Evolutionary conservation across 1,284 basidiomycete genomes (phyloP).

Genomic region (Ceratobasidium sp.): DNA sequence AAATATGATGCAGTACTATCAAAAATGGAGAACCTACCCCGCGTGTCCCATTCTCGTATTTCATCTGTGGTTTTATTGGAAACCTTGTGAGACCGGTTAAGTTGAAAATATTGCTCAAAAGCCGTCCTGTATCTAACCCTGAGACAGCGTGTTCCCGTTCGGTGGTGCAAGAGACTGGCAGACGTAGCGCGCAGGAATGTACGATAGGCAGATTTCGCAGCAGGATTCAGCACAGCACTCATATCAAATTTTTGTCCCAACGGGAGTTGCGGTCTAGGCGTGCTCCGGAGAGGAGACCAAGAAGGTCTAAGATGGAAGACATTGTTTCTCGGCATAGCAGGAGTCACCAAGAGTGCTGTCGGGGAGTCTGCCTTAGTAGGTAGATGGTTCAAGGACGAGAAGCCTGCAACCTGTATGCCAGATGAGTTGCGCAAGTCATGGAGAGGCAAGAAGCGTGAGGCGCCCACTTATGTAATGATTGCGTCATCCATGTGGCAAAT

Average conservation of each 20-base stretch:
- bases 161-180: slow-evolving; percentile 36
- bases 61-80: neutral
- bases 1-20: neutral
- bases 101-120: slow-evolving; percentile 28
- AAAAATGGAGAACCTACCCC: slow-evolving; percentile 11
- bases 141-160: slow-evolving; percentile 33
- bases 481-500: slow-evolving; percentile 40
- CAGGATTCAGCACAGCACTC: slow-evolving; percentile 1
- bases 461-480: slow-evolving; percentile 6
- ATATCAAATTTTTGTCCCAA: neutral
- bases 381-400: neutral
- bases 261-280: neutral
- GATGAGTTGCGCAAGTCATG: neutral
- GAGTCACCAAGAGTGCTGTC: neutral
- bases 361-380: neutral
- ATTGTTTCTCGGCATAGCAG: slow-evolving; percentile 32
- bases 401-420: neutral
- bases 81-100: slow-evolving; percentile 3
- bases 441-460: slow-evolving; percentile 1
- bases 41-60: slow-evolving; percentile 37
- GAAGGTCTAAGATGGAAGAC: slow-evolving; percentile 21
- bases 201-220: slow-evolving; percentile 31
- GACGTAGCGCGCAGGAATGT: slow-evolving; percentile 39
- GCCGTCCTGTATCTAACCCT: slow-evolving; percentile 32
- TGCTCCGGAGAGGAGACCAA: slow-evolving; percentile 17